Evolutionary conservation across 75 land plant species (phyloP).

Genomic region (Azolla pinnata): DNA sequence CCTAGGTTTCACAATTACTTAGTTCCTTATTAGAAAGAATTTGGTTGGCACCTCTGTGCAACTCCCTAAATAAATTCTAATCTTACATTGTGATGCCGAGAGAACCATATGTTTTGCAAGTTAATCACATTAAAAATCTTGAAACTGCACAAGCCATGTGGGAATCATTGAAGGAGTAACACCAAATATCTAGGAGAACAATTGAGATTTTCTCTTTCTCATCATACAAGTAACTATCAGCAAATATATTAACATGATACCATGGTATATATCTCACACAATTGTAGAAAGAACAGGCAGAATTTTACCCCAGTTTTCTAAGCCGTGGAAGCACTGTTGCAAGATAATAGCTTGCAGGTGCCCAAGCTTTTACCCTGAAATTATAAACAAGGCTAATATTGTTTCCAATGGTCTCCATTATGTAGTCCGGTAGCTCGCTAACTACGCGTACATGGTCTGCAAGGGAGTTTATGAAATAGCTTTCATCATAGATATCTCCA

Average conservation of each 20-base stretch:
- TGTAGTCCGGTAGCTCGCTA: slow-evolving; percentile 60
- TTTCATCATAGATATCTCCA: slow-evolving; percentile 90
- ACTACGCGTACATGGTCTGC: slow-evolving; percentile 54
- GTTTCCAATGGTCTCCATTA: slow-evolving; percentile 47
- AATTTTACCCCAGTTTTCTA: slow-evolving; percentile 42
- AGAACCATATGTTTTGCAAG: background rate
- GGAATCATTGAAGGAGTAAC: too few relatives aligned
- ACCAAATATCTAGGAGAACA: background rate
- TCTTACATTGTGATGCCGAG: too few relatives aligned
- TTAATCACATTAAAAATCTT: background rate
- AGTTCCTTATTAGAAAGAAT: too few relatives aligned
- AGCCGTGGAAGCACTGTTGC: slow-evolving; percentile 72
- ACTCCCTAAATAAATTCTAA: too few relatives aligned
- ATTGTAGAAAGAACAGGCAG: background rate
- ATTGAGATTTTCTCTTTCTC: background rate
- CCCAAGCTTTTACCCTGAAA: slow-evolving; percentile 71
- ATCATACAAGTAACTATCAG: background rate
- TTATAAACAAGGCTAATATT: slow-evolving; percentile 72
- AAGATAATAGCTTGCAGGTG: slow-evolving; percentile 56
- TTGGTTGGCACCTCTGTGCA: too few relatives aligned
- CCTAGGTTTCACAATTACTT: too few relatives aligned
- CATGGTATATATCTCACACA: background rate
- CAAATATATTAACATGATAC: background rate
- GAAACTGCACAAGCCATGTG: background rate
- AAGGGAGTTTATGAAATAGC: slow-evolving; percentile 57